A percentile compares a stretch with the other conserved stretches of the same genome.
Evolutionary conservation across 805 yeast species (phyloP).

Genomic region (Myxozyma neglecta): DNA sequence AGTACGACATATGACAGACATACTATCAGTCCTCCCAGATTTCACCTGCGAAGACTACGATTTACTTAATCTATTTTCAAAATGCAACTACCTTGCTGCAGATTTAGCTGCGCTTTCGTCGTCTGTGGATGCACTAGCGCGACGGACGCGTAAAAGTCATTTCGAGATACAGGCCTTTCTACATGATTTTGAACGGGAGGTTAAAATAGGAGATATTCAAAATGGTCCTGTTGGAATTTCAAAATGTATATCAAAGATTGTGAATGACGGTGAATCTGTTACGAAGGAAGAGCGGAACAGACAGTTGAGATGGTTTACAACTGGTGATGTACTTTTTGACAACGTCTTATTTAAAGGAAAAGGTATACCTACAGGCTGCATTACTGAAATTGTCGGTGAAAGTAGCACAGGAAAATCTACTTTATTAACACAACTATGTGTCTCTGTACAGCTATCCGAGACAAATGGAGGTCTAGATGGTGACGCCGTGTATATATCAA

Average conservation of each 20-base stretch:
- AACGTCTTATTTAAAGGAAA: conserved; percentile 46
- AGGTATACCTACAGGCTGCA: conserved; percentile 55
- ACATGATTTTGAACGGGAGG: neutral
- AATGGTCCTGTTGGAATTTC: conserved; percentile 4
- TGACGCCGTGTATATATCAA: conserved; percentile 66
- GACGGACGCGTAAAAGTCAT: conserved; percentile 2
- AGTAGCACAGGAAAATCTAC: conserved; percentile 87
- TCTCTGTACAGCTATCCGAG: conserved; percentile 55
- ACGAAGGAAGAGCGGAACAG: neutral
- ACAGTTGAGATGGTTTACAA: conserved; percentile 42
- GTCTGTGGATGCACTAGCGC: conserved; percentile 5
- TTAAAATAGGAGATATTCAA: neutral
- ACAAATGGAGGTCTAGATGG: conserved; percentile 51
- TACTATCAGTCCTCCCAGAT: neutral
- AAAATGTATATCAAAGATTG: neutral
- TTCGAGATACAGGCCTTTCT: neutral
- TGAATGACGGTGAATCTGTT: neutral
- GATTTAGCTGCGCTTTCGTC: conserved; percentile 8
- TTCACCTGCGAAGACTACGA: neutral
- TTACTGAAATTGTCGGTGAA: conserved; percentile 74
- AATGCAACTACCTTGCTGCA: conserved; percentile 1
- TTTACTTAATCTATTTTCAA: neutral
- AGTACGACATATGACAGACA: neutral
- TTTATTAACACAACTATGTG: conserved; percentile 63
- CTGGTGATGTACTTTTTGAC: conserved; percentile 57